Conservation (phyloP, 2,329 filamentous ascomycete genomes). For the Ophiostoma quercus region DNA sequence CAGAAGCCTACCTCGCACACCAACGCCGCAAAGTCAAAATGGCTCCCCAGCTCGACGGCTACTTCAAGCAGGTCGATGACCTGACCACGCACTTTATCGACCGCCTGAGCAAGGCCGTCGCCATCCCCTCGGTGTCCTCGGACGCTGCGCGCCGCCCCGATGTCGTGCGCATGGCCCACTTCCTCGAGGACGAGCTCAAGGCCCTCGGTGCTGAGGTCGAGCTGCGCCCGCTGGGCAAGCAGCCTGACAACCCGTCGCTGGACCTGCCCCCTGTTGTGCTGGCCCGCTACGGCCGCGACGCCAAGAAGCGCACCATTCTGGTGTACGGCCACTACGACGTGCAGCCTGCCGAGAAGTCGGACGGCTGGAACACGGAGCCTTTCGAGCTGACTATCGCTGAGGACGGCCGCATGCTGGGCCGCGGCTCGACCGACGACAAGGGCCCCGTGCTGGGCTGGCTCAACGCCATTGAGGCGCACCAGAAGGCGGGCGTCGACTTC, state of each 20-base stretch:
- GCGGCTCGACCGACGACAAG: constrained; percentile 96
- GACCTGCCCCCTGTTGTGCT: constrained; percentile 90
- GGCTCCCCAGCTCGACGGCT: constrained; percentile 84
- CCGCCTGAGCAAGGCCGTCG: constrained; percentile 83
- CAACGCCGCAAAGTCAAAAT: constrained; percentile 77
- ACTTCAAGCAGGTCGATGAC: constrained; percentile 86
- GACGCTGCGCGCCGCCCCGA: constrained; percentile 84
- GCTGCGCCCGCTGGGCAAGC: constrained; percentile 80
- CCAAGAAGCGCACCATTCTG: constrained; percentile 88
- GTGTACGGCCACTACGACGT: constrained; percentile 99
- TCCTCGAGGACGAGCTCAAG: constrained; percentile 76
- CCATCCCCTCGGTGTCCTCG: constrained; percentile 91
- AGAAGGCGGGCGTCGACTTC: constrained; percentile 89
- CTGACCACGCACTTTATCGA: constrained; percentile 80
- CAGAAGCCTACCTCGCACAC: constrained; percentile 49
- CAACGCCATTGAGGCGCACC: constrained; percentile 95
- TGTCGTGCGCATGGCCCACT: constrained; percentile 95
- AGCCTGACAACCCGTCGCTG: constrained; percentile 84
- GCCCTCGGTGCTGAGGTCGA: constrained; percentile 81
- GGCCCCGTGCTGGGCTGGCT: constrained; percentile 95
- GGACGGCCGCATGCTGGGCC: constrained; percentile 91
- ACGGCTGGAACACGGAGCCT: constrained; percentile 93
- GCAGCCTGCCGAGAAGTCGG: constrained; percentile 85
- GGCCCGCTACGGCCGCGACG: constrained; percentile 85
- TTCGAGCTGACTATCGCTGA: constrained; percentile 84